Base-by-base conservation (phyloP, 2,329 filamentous ascomycete species). In the Colletotrichum graminicola region DNA sequence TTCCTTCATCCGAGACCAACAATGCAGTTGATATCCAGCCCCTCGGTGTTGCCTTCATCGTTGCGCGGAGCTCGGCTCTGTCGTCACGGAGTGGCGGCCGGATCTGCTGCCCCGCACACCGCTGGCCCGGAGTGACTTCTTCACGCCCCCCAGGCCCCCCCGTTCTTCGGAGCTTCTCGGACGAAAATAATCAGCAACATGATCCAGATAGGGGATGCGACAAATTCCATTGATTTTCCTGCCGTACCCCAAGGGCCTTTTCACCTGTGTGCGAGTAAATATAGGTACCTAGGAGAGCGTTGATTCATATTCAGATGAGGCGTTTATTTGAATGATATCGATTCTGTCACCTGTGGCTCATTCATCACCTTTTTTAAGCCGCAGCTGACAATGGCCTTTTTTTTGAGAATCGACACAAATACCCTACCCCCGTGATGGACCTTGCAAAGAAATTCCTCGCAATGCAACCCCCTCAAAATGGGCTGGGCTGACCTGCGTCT, bases 361-460 rank as follows among this genome's bases (percentile, higher is more conserved):
- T 34, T 12, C 0, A 34, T 5, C 34, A 36, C 21, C 29, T 2
- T 4, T n/a, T 23, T 14, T 5, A 39, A 12, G 21, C 5, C 32
- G 2, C 32, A 23, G 21, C 21, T 39, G 32, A 39, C 5, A 8
- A 59, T 57, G 41, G 18, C 51, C 45, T 41, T 34, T 52, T 41
- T 34, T 23, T n/a, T n/a, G 41, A 54, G 39, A n/a, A 41, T 34
- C 34, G 29, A 39, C 59, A 64, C 29, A 29, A 2, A 29, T 51
- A 6, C 16, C 45, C 6, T 45, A 36, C 56, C 12, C 45, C 64
- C 4, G 54, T 54, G 4, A 45, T 65, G 66, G 45, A 43, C 36
- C 66, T 69, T 34, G 32, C 43, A 45, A 12, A 52, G 18, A 43
- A 43, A 21, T 59, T 45, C 45, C 43, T 54, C 11, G 23, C 36